These are phyloP conservation scores for Diacronema lutheri DNA, from an alignment of 78 protist genomes.

Conservation along the genomic window DNA sequence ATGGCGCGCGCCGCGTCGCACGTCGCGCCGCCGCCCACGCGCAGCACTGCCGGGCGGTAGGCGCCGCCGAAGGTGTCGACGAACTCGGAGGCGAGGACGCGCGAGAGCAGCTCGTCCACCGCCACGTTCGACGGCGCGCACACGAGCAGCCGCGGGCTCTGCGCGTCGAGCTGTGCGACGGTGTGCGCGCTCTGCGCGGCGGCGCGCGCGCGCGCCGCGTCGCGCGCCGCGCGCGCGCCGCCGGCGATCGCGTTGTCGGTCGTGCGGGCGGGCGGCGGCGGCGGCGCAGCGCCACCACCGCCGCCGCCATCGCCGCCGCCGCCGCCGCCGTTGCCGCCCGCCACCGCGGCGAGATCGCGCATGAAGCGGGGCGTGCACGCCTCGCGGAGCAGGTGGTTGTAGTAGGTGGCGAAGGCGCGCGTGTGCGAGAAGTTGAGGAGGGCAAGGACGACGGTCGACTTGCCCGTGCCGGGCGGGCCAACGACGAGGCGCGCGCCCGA, in stretches of 20 bases:
- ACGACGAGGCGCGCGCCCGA: background rate
- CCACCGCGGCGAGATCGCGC: background rate
- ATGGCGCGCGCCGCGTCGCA: no score
- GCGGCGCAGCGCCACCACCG: no score
- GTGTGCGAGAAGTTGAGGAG: background rate
- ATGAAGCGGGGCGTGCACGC: background rate
- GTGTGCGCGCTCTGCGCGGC: no score
- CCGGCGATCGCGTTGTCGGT: no score
- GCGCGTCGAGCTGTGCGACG: background rate
- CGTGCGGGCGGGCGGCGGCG: no score
- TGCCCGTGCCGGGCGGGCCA: conserved; percentile 17
- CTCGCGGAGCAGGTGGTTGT: background rate
- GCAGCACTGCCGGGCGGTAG: background rate
- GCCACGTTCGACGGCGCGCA: conserved; percentile 16
- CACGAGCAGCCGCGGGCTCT: background rate
- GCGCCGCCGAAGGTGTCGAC: background rate
- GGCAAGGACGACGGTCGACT: background rate
- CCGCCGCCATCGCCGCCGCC: background rate
- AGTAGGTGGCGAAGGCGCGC: background rate
- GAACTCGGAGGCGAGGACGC: background rate
- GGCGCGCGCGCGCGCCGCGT: no score
- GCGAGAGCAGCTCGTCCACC: background rate
- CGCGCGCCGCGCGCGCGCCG: no score
- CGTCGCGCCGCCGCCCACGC: no score
- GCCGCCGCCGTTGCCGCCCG: background rate